These are phyloP conservation scores for Trichoderma guizhouense DNA, from an alignment of 2,329 filamentous ascomycete species.

Conservation along the genomic window DNA sequence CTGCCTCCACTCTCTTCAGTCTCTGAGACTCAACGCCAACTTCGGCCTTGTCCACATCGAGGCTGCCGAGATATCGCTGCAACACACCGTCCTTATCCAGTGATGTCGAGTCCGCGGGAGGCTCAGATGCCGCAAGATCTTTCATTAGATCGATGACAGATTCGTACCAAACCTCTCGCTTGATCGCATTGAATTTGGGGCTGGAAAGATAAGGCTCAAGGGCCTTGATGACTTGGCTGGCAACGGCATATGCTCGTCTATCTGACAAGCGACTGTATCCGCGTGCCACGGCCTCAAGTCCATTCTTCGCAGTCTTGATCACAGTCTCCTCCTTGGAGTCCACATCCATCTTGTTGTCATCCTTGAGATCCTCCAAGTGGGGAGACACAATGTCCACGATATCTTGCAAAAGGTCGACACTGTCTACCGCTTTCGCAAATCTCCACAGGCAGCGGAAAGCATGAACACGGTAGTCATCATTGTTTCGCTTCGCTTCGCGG, in stretches of 20 bases:
- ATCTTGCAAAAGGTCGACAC: slow-evolving; percentile 67
- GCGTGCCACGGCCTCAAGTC: slow-evolving; percentile 48
- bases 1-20: slow-evolving; percentile 44
- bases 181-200: slow-evolving; percentile 40
- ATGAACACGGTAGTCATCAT: slow-evolving; percentile 75
- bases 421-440: slow-evolving; percentile 64
- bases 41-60: slow-evolving; percentile 46
- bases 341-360: slow-evolving; percentile 67
- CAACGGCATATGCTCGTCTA: slow-evolving; percentile 34
- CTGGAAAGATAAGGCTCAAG: slow-evolving; percentile 41
- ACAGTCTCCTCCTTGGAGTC: slow-evolving; percentile 50
- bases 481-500: slow-evolving; percentile 88
- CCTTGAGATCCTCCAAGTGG: slow-evolving; percentile 55
- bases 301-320: slow-evolving; percentile 46
- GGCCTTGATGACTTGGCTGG: slow-evolving; percentile 39
- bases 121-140: slow-evolving; percentile 32
- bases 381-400: slow-evolving; percentile 62
- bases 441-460: slow-evolving; percentile 70
- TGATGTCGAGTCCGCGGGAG: slow-evolving; percentile 22
- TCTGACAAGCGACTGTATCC: slow-evolving; percentile 47
- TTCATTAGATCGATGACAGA: slow-evolving; percentile 47
- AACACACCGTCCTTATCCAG: slow-evolving; percentile 23
- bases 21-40: slow-evolving; percentile 52
- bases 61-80: slow-evolving; percentile 42
- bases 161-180: slow-evolving; percentile 52